phyloP scores from a whole-genome alignment of 441 rosid genomes.

The Manihot esculenta region DNA sequence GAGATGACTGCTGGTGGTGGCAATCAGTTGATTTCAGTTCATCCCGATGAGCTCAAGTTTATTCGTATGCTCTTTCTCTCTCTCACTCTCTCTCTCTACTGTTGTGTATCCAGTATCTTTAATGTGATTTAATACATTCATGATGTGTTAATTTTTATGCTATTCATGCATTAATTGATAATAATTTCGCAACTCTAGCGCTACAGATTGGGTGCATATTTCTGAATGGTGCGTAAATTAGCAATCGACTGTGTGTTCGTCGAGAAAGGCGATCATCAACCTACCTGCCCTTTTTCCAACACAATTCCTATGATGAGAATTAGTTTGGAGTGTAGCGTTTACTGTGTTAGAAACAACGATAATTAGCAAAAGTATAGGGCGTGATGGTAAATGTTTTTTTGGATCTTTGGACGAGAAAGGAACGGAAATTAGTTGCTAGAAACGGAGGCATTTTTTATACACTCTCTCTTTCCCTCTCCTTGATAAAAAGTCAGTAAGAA shows the following conservation, averaged over 20 bases:
- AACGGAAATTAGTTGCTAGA: not conserved
- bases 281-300: too few relatives aligned
- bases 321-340: not conserved
- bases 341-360: not conserved
- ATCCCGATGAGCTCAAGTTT: slow-evolving; percentile 89
- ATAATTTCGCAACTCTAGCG: not conserved
- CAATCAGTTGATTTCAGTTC: slow-evolving; percentile 75
- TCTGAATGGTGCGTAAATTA: not conserved
- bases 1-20: slow-evolving; percentile 66
- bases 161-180: not conserved
- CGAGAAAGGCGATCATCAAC: not conserved
- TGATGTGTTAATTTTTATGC: not conserved
- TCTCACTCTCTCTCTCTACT: slow-evolving; percentile 7
- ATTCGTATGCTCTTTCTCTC: slow-evolving; percentile 43
- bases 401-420: too few relatives aligned
- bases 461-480: too few relatives aligned
- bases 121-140: not conserved
- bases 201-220: not conserved
- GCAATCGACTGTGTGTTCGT: not conserved
- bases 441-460: not conserved
- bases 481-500: too few relatives aligned
- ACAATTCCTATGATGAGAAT: not conserved
- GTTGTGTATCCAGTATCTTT: not conserved
- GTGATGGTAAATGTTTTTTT: not conserved
- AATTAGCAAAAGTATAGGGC: not conserved